Conservation (phyloP, 768 basidiomycete genomes). For the Mycena filopes region DNA sequence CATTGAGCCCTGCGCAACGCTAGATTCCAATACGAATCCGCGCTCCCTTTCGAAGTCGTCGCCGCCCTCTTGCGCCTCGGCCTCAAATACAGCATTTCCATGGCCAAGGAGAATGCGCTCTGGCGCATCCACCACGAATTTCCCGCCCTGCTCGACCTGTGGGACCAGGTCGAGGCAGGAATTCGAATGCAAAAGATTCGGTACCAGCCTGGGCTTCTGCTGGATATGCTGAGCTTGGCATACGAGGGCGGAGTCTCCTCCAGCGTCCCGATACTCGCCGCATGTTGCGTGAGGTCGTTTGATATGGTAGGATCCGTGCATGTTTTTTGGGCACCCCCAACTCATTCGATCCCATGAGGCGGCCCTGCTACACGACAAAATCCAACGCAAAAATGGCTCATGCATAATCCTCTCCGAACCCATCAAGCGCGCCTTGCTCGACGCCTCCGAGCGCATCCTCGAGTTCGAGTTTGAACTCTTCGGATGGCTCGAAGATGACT, state of each 20-base stretch:
- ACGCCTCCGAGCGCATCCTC: neutral
- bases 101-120: conserved; percentile 8
- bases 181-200: neutral
- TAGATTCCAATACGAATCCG: conserved; percentile 2
- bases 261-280: conserved; percentile 4
- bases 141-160: neutral
- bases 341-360: neutral
- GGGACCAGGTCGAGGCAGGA: too few relatives aligned
- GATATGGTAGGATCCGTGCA: neutral
- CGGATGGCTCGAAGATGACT: neutral
- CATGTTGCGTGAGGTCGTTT: neutral
- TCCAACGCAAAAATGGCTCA: neutral
- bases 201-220: neutral
- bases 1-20: neutral
- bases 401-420: neutral
- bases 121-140: conserved; percentile 5
- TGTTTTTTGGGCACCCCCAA: conserved; percentile 16
- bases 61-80: conserved; percentile 17
- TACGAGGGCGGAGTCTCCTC: conserved; percentile 5
- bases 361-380: neutral
- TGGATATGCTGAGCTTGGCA: conserved; percentile 6
- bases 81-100: conserved; percentile 13
- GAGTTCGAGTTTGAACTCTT: neutral
- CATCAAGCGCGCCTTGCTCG: neutral
- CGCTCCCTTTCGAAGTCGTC: conserved; percentile 9